Conservation (phyloP, 352 stramenopile genomes). For the Phytophthora uliginosa region DNA sequence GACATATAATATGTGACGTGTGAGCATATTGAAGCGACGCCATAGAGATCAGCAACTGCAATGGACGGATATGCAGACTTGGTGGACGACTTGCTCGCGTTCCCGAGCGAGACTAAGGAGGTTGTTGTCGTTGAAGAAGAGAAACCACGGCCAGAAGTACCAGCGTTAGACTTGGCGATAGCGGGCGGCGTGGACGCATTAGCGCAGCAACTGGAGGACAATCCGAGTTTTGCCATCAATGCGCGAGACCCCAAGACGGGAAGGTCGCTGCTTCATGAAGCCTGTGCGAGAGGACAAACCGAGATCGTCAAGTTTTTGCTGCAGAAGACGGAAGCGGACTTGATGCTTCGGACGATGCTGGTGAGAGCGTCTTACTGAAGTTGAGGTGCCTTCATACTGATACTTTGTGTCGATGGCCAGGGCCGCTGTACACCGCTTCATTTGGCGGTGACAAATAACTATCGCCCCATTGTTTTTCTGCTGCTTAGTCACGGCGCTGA, state of each 20-base stretch:
- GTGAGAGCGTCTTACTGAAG: conserved; percentile 26
- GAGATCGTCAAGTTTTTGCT: conserved; percentile 69
- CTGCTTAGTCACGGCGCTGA: conserved; percentile 77
- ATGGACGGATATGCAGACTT: conserved; percentile 49
- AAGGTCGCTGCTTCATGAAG: conserved; percentile 72
- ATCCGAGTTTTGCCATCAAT: conserved; percentile 47
- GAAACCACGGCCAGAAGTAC: background rate
- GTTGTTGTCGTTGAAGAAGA: background rate
- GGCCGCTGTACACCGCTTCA: conserved; percentile 71
- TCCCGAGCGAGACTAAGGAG: conserved; percentile 4
- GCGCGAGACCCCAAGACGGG: conserved; percentile 42
- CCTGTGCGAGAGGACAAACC: conserved; percentile 57
- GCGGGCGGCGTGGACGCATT: conserved; percentile 43
- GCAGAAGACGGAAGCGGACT: conserved; percentile 49
- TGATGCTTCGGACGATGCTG: conserved; percentile 77
- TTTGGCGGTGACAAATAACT: conserved; percentile 66
- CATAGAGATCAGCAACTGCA: background rate
- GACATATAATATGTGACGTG: conserved; percentile 41
- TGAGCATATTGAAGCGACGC: conserved; percentile 25
- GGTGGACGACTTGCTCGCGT: conserved; percentile 57
- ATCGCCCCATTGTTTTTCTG: conserved; percentile 72
- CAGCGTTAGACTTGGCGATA: conserved; percentile 42
- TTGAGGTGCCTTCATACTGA: background rate
- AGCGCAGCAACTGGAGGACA: conserved; percentile 23
- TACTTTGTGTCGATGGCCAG: conserved; percentile 27